phyloP scores from a whole-genome alignment of 1,284 basidiomycete species.

The Porodaedalea pini region DNA sequence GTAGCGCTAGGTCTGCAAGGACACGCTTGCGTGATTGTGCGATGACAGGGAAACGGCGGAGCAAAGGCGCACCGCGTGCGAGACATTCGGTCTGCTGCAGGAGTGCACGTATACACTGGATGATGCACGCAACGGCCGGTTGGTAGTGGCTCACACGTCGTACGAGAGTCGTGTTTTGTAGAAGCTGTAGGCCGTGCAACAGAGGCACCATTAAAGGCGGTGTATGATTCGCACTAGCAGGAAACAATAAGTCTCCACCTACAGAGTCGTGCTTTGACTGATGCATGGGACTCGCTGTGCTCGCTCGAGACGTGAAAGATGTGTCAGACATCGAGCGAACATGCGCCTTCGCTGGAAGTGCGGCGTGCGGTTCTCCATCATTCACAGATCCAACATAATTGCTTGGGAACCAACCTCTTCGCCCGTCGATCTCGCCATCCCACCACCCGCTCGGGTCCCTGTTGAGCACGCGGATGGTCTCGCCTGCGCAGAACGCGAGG shows the following conservation, averaged over 20 bases:
- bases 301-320: constrained; percentile 15
- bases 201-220: constrained; percentile 75
- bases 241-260: constrained; percentile 12
- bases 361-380: constrained; percentile 43
- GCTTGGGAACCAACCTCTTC: constrained; percentile 98
- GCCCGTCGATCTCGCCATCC: constrained; percentile 89
- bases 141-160: constrained; percentile 80
- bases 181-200: constrained; percentile 78
- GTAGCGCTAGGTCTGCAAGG: constrained; percentile 74
- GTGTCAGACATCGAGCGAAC: constrained; percentile 11
- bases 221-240: constrained; percentile 8
- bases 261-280: not conserved
- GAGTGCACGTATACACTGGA: constrained; percentile 90
- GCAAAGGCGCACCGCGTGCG: constrained; percentile 73
- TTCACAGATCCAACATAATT: constrained; percentile 57
- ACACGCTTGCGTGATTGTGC: constrained; percentile 80
- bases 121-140: constrained; percentile 83
- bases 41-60: constrained; percentile 66
- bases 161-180: constrained; percentile 79
- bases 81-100: constrained; percentile 85
- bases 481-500: constrained; percentile 84
- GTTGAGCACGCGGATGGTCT: constrained; percentile 87
- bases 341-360: constrained; percentile 33
- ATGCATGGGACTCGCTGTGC: constrained; percentile 9
- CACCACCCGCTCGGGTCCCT: constrained; percentile 93